Conservation (phyloP, 2,329 filamentous ascomycete species). For the Epichloe brachyelytri region DNA sequence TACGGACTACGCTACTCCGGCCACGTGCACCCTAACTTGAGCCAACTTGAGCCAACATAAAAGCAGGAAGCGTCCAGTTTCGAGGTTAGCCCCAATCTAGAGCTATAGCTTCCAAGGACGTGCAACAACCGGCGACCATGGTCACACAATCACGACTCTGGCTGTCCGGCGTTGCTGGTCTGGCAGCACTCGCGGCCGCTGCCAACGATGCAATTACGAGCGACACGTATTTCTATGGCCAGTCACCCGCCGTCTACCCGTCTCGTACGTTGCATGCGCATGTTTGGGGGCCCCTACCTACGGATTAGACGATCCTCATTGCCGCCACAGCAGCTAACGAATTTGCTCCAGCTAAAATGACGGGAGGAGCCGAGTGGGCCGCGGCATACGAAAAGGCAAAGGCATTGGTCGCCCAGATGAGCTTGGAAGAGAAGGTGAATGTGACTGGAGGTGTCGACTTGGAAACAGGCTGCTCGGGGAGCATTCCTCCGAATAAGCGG, state of each 20-base stretch:
- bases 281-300: neutral
- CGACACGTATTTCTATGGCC: constrained; percentile 34
- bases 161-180: constrained; percentile 2
- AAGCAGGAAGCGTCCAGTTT: no score
- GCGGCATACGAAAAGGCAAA: constrained; percentile 54
- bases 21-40: no score
- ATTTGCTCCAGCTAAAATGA: constrained; percentile 31
- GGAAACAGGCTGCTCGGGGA: constrained; percentile 35
- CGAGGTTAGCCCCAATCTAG: no score
- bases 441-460: constrained; percentile 57
- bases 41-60: no score
- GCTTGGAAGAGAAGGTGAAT: constrained; percentile 65
- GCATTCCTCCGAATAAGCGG: constrained; percentile 24
- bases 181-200: constrained; percentile 4
- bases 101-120: no score
- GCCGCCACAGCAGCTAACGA: neutral
- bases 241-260: constrained; percentile 37
- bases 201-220: constrained; percentile 20
- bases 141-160: neutral
- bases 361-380: constrained; percentile 48
- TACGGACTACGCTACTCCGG: no score
- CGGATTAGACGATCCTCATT: no score
- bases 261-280: constrained; percentile 27
- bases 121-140: neutral
- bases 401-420: constrained; percentile 58